Evolutionary conservation across 2,329 filamentous ascomycete genomes (phyloP).

Genomic region (Epichloe uncinata): DNA sequence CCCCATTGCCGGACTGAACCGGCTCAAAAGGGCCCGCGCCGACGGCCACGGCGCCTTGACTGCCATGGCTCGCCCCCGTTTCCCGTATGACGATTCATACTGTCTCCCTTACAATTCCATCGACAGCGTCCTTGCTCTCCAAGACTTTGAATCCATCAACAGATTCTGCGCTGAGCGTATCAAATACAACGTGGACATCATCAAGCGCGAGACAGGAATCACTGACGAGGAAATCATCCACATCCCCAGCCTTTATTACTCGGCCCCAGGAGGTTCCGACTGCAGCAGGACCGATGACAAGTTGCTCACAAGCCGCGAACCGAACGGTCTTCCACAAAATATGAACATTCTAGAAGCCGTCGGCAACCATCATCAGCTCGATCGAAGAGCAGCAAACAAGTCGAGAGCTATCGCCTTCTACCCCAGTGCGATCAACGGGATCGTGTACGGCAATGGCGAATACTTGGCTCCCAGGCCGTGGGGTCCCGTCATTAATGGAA

Average conservation of each 20-base stretch:
- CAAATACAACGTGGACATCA: constrained; percentile 9
- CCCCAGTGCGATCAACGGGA: too few relatives aligned
- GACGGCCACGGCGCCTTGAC: constrained; percentile 12
- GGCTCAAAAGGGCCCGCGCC: constrained; percentile 11
- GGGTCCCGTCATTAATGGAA: too few relatives aligned
- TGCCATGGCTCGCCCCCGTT: background rate
- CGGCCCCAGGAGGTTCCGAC: background rate
- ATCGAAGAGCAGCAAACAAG: too few relatives aligned
- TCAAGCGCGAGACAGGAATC: constrained; percentile 12
- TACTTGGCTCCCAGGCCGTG: too few relatives aligned
- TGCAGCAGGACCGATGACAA: background rate
- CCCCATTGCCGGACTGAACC: constrained; percentile 11
- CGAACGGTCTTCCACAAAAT: background rate
- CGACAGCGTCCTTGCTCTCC: background rate
- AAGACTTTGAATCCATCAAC: constrained; percentile 1
- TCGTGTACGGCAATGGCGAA: too few relatives aligned
- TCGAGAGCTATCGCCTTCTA: too few relatives aligned
- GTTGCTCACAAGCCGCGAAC: too few relatives aligned
- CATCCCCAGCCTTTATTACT: constrained; percentile 12
- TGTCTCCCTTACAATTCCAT: background rate
- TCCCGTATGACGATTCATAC: background rate
- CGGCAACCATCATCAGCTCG: too few relatives aligned
- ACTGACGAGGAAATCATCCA: constrained; percentile 10
- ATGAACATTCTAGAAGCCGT: background rate
- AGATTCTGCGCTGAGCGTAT: constrained; percentile 7